A percentile compares a stretch with the other conserved stretches of the same genome.
Evolutionary conservation across 2,329 filamentous ascomycete genomes (phyloP).

Genomic region (Reticulascus tulasneorum): DNA sequence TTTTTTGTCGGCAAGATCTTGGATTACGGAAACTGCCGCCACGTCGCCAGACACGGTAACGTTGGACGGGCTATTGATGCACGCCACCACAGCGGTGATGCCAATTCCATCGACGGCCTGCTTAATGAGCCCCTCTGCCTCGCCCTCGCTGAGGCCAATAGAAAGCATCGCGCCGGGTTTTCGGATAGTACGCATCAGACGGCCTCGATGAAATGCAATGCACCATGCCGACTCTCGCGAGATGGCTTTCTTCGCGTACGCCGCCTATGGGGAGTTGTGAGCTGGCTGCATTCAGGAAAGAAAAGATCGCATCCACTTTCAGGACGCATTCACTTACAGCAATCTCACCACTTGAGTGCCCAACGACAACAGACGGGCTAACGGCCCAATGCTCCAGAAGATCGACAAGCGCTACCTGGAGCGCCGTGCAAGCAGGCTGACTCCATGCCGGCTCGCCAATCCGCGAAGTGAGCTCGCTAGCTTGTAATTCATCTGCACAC

Average conservation of each 20-base stretch:
- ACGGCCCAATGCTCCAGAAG: conserved; percentile 25
- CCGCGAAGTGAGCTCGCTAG: neutral
- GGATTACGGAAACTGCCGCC: conserved; percentile 37
- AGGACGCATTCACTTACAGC: neutral
- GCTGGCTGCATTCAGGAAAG: too few species aligned
- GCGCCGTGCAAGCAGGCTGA: conserved; percentile 37
- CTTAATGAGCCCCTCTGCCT: conserved; percentile 22
- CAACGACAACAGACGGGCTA: conserved; percentile 1
- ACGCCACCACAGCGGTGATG: conserved; percentile 20
- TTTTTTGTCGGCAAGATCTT: conserved; percentile 24
- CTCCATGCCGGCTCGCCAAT: conserved; percentile 9
- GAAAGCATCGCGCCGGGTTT: conserved; percentile 50
- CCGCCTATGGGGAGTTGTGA: too few species aligned
- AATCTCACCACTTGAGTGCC: conserved; percentile 8
- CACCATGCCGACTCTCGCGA: conserved; percentile 34
- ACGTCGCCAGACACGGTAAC: conserved; percentile 48
- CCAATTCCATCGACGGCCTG: conserved; percentile 9
- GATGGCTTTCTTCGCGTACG: conserved; percentile 32
- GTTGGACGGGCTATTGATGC: conserved; percentile 48
- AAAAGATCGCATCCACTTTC: too few species aligned
- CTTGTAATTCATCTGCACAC: conserved; percentile 25
- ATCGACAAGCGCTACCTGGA: conserved; percentile 38
- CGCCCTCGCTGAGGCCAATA: conserved; percentile 36
- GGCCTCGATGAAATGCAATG: conserved; percentile 45
- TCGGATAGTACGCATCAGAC: conserved; percentile 21